phyloP scores from a whole-genome alignment of 2,329 filamentous ascomycete species.

The Botrytis porri region DNA sequence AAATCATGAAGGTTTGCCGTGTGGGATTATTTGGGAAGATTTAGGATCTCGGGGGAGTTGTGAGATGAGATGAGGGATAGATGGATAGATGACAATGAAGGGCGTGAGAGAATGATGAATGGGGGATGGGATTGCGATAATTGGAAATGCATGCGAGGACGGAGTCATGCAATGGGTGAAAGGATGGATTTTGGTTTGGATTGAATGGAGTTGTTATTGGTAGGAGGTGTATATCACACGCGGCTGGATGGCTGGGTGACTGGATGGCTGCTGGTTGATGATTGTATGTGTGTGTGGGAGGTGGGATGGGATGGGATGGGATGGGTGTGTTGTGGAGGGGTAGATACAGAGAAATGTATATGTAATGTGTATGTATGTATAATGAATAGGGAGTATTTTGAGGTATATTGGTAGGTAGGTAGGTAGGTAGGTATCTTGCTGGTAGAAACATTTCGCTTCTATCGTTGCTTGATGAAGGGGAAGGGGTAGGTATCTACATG shows the following conservation, averaged over 20 bases:
- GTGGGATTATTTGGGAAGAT: neutral
- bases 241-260: neutral
- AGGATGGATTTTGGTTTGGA: neutral
- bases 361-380: neutral
- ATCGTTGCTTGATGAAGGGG: neutral
- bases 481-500: neutral
- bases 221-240: neutral
- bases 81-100: neutral
- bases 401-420: too few relatives aligned
- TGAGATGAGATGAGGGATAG: neutral
- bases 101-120: neutral
- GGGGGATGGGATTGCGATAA: neutral
- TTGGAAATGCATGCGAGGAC: neutral
- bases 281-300: neutral
- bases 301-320: neutral
- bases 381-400: too few relatives aligned
- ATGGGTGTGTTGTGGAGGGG: neutral
- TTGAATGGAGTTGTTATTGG: neutral
- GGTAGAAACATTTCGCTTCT: neutral
- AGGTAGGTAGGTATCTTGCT: neutral
- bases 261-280: neutral
- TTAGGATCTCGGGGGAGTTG: too few relatives aligned
- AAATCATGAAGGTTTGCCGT: neutral
- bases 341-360: constrained; percentile 10
- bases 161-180: neutral